Conservation (phyloP, 208 protist species). For the Wallacemonas sp. region DNA sequence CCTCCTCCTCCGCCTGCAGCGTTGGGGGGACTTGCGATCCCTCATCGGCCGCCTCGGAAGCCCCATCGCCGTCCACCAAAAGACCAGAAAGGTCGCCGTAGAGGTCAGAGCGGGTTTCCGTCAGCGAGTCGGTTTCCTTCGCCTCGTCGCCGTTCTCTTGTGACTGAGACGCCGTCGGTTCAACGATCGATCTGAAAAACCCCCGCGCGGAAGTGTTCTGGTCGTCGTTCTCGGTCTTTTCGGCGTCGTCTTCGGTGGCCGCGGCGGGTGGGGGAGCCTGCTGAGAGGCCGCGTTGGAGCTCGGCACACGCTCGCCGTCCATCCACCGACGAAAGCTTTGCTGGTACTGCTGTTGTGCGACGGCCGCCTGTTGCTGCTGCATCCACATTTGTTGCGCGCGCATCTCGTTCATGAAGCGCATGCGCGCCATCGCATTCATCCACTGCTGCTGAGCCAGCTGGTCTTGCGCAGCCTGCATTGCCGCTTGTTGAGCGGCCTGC, state of each 20-base stretch:
- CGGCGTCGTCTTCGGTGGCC: background rate
- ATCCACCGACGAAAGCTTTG: background rate
- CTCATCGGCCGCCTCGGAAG: no score
- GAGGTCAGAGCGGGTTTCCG: background rate
- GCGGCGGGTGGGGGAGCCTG: background rate
- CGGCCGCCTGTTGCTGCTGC: background rate
- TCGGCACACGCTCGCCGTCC: no score
- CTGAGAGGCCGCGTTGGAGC: no score
- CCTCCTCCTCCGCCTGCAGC: no score
- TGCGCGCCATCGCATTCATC: background rate
- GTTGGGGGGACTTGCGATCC: no score
- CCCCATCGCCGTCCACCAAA: background rate
- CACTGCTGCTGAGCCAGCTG: constrained; percentile 7
- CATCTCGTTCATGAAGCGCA: background rate
- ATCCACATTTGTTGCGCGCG: constrained; percentile 1
- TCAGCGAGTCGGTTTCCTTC: background rate
- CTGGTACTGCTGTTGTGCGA: background rate
- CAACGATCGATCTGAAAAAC: background rate
- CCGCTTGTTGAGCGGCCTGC: no score
- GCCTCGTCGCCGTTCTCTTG: background rate
- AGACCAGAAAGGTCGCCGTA: background rate
- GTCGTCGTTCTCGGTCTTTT: background rate
- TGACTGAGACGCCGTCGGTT: background rate
- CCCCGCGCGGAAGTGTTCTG: background rate
- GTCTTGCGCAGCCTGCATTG: background rate